Base-by-base conservation (phyloP, 805 yeast species). In the Zygosaccharomyces bailii region DNA sequence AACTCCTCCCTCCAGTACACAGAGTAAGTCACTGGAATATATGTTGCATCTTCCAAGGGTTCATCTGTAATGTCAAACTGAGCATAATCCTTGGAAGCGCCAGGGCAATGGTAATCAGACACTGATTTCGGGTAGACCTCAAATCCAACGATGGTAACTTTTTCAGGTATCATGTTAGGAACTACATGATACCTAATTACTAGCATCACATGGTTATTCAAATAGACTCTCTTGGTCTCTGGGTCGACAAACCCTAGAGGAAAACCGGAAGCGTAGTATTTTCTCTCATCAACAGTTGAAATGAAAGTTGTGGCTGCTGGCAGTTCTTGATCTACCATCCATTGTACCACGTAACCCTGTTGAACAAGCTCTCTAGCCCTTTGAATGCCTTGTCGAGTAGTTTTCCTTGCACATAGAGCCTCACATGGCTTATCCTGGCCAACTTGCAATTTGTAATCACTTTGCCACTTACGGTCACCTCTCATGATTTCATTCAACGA, bases 91-190 rank as follows among this genome's bases (percentile, higher is more conserved):
- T 76, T 80, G 6, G 82, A 71, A 3, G 84, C 80, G 9, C 89
- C 90, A 1, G 95, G 95, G 62, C 96, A 88, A 40, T 73, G 60
- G 65, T 75, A 61, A 74, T 79, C 68, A 34, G 74, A 68, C 9
- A 85, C 90, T 43, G 93, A 84, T 60, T 79, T 82, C 8, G 96
- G 96, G 59, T 88, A 88, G 10, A 87, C 86, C 66, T 88, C 96
- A 54, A 89, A 85, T 0, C 96, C 96, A 14, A 88, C 95, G 54
- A 88, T 86, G 2, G 86, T 72, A 51, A 74, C 70, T 39, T 67
- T 63, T 13, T 66, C 65, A 24, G 70, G 66, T 58, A 70, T 63
- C 48, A n/a, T n/a, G n/a, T n/a, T n/a, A n/a, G n/a, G n/a, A n/a
- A 75, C 70, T 39, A 68, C 67, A 53, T 86, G 84, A 66, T 79